Conservation (phyloP, 768 basidiomycete genomes). For the Russula emetica region DNA sequence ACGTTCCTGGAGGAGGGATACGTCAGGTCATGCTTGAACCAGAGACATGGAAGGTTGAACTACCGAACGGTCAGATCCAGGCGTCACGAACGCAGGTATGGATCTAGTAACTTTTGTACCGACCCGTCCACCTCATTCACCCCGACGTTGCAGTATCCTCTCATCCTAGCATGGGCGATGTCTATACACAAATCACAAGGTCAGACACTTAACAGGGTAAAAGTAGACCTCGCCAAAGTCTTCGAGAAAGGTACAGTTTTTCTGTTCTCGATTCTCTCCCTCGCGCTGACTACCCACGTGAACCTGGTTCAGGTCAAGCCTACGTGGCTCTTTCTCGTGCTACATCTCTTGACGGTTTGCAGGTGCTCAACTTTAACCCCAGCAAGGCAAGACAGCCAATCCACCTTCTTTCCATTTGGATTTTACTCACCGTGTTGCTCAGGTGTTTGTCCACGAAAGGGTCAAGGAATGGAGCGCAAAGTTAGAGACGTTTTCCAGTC, state of each 20-base stretch:
- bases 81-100: slow-evolving; percentile 74
- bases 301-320: slow-evolving; percentile 62
- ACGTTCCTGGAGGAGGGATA: slow-evolving; percentile 51
- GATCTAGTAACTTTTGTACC: neutral
- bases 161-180: slow-evolving; percentile 97
- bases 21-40: slow-evolving; percentile 57
- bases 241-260: slow-evolving; percentile 78
- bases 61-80: slow-evolving; percentile 82
- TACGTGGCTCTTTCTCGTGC: slow-evolving; percentile 89
- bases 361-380: slow-evolving; percentile 75
- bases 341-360: slow-evolving; percentile 77
- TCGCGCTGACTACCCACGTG: neutral
- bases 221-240: slow-evolving; percentile 86
- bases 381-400: slow-evolving; percentile 49
- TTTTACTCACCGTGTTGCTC: neutral
- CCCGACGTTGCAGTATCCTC: slow-evolving; percentile 53
- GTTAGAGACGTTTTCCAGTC: slow-evolving; percentile 45
- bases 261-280: neutral
- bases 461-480: slow-evolving; percentile 71
- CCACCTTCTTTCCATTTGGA: neutral
- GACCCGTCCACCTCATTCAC: neutral
- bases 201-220: slow-evolving; percentile 91
- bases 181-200: slow-evolving; percentile 98
- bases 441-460: slow-evolving; percentile 36
- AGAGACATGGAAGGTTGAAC: slow-evolving; percentile 82